A percentile compares a stretch with the other conserved stretches of the same genome.
Evolutionary conservation across 495 filamentous ascomycete species (phyloP).

Genomic region (Annulohypoxylon bovei): DNA sequence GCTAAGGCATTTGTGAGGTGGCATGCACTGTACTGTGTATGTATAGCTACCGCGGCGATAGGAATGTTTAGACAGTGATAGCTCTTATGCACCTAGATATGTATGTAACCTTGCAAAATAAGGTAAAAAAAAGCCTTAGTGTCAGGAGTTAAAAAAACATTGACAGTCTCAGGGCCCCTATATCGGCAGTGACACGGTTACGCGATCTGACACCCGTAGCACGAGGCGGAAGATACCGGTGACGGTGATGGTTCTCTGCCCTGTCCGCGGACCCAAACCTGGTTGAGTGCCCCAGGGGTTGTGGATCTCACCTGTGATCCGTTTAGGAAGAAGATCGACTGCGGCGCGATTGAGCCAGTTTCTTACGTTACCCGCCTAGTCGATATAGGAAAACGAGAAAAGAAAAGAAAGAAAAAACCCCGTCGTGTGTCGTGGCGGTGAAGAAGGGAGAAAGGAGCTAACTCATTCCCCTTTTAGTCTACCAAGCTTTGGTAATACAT

Average conservation of each 20-base stretch:
- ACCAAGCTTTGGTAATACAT: neutral
- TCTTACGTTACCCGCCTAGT: conserved; percentile 17
- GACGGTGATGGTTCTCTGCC: neutral
- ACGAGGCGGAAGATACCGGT: conserved; percentile 14
- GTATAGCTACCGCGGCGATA: neutral
- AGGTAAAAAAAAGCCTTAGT: neutral
- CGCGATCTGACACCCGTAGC: conserved; percentile 17
- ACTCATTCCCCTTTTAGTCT: neutral
- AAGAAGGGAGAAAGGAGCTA: neutral
- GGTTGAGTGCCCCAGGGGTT: conserved; percentile 3
- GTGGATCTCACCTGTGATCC: neutral
- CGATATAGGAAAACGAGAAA: neutral
- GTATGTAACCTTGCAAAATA: neutral
- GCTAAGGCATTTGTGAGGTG: neutral
- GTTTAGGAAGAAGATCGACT: conserved; percentile 13
- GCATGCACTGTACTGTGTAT: neutral
- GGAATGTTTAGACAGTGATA: neutral
- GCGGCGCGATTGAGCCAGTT: conserved; percentile 8
- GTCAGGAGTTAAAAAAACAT: neutral
- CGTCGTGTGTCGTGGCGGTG: conserved; percentile 12
- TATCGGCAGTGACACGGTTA: neutral
- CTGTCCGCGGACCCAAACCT: neutral
- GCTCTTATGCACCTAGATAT: neutral
- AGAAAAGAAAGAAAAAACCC: neutral
- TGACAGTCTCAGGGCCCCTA: neutral